Percentiles rank a stretch among this genome's conserved stretches.
Evolutionary conservation across 495 filamentous ascomycete genomes (phyloP).

Genomic region (Friedmanniomyces simplex): DNA sequence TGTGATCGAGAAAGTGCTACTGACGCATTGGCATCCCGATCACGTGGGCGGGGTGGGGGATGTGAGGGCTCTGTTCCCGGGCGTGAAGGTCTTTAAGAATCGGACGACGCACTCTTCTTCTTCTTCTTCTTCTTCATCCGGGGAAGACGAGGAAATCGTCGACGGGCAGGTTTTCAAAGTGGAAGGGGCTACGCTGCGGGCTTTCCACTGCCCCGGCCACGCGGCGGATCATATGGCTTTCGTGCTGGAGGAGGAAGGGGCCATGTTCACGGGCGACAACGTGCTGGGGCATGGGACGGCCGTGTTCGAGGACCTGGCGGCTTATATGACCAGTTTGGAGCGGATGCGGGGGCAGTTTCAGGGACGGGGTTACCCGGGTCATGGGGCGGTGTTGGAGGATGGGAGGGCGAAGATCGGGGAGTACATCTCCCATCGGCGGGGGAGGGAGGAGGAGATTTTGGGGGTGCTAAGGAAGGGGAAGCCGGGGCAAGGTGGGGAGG

Average conservation of each 20-base stretch:
- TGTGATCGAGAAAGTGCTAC: constrained; percentile 50
- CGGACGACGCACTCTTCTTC: constrained; percentile 3
- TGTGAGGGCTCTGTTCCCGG: constrained; percentile 45
- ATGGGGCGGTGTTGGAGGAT: constrained; percentile 66
- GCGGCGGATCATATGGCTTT: constrained; percentile 71
- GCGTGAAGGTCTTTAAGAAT: constrained; percentile 45
- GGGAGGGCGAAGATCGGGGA: constrained; percentile 55
- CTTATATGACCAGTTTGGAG: constrained; percentile 63
- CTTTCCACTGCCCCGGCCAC: constrained; percentile 75
- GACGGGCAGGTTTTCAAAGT: constrained; percentile 65
- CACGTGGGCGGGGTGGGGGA: constrained; percentile 67
- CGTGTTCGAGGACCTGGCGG: constrained; percentile 73
- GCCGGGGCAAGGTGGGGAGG: constrained; percentile 27
- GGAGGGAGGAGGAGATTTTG: constrained; percentile 73
- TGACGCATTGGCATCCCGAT: constrained; percentile 90
- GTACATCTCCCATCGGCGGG: constrained; percentile 71
- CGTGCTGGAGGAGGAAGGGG: constrained; percentile 56
- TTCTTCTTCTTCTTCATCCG: too few species aligned
- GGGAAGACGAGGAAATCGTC: constrained; percentile 29
- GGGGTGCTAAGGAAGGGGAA: constrained; percentile 44
- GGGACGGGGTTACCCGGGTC: constrained; percentile 78
- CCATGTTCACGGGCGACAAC: constrained; percentile 90
- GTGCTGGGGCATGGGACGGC: constrained; percentile 89
- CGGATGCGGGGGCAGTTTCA: constrained; percentile 52
- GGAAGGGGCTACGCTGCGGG: constrained; percentile 66